Percentiles rank a stretch among this genome's conserved stretches.
These are phyloP conservation scores for Earliella scabrosa DNA, from an alignment of 1,284 basidiomycete genomes.

Conservation along the genomic window DNA sequence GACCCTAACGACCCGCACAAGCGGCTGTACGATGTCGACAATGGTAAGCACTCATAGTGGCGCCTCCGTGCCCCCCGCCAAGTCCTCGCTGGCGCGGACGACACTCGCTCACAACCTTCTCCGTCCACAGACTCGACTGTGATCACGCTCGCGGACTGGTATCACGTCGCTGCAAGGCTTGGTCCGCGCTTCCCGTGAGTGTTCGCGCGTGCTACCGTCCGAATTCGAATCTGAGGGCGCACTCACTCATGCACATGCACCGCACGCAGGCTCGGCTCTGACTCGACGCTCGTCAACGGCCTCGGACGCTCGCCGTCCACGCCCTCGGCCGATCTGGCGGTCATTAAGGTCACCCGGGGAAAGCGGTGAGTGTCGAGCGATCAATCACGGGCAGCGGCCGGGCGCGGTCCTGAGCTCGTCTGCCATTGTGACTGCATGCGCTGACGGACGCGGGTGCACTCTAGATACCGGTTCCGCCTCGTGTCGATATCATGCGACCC, in stretches of 20 bases:
- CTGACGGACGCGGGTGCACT: background rate
- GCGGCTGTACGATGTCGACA: slow-evolving; percentile 41
- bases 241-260: background rate
- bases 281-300: slow-evolving; percentile 56
- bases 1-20: slow-evolving; percentile 44
- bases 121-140: slow-evolving; percentile 25
- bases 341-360: slow-evolving; percentile 34
- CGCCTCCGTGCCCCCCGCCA: too few species aligned
- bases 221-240: background rate
- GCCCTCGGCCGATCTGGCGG: slow-evolving; percentile 30
- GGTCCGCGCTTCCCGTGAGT: slow-evolving; percentile 22
- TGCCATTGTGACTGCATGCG: too few species aligned
- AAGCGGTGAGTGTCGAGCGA: slow-evolving; percentile 35
- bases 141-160: slow-evolving; percentile 32
- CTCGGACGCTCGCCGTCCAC: slow-evolving; percentile 37
- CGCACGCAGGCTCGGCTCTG: background rate
- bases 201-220: background rate
- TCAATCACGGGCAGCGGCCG: too few species aligned
- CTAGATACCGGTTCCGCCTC: slow-evolving; percentile 43
- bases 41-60: slow-evolving; percentile 16
- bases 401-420: too few species aligned
- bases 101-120: background rate
- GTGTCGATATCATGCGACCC: slow-evolving; percentile 50
- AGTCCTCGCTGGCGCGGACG: too few species aligned
- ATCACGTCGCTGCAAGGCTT: slow-evolving; percentile 22